phyloP scores from a whole-genome alignment of 768 basidiomycete genomes.

The Dendrothele bispora region DNA sequence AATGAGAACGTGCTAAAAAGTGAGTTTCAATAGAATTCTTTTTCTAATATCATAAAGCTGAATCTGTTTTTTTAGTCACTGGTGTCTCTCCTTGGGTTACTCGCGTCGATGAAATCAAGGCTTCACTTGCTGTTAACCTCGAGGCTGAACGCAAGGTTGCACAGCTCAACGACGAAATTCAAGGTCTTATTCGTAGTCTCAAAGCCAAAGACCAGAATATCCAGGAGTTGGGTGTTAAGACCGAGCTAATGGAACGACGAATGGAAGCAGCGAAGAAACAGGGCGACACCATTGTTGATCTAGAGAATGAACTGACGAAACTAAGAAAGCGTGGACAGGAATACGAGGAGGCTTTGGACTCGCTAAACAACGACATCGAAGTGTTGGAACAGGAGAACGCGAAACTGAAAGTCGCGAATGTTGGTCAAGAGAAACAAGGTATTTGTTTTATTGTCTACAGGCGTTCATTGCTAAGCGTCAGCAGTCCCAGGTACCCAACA shows the following conservation, averaged over 20 bases:
- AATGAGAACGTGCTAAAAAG: conserved; percentile 77
- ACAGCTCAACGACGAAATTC: conserved; percentile 87
- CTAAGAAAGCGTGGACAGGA: conserved; percentile 85
- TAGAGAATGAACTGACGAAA: conserved; percentile 80
- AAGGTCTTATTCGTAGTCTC: conserved; percentile 80
- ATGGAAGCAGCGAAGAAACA: conserved; percentile 92
- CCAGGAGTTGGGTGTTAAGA: conserved; percentile 89
- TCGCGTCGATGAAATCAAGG: conserved; percentile 81
- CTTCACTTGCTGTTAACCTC: conserved; percentile 79
- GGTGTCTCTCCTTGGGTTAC: conserved; percentile 84
- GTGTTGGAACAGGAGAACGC: conserved; percentile 83
- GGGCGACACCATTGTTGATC: conserved; percentile 76
- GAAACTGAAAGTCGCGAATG: conserved; percentile 70
- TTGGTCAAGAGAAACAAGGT: conserved; percentile 75
- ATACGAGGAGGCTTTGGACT: conserved; percentile 93
- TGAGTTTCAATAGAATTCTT: conserved; percentile 33
- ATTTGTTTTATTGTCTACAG: conserved; percentile 17
- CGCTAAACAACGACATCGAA: conserved; percentile 87
- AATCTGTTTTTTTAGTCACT: conserved; percentile 45
- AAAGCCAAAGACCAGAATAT: conserved; percentile 87
- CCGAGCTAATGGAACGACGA: conserved; percentile 91
- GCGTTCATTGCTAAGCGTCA: neutral
- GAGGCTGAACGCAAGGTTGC: conserved; percentile 90
- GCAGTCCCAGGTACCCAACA: conserved; percentile 48
- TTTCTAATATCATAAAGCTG: neutral